These are phyloP conservation scores for Kalanchoe fedtschenkoi DNA, from an alignment of 164 flowering plant genomes.

Conservation along the genomic window DNA sequence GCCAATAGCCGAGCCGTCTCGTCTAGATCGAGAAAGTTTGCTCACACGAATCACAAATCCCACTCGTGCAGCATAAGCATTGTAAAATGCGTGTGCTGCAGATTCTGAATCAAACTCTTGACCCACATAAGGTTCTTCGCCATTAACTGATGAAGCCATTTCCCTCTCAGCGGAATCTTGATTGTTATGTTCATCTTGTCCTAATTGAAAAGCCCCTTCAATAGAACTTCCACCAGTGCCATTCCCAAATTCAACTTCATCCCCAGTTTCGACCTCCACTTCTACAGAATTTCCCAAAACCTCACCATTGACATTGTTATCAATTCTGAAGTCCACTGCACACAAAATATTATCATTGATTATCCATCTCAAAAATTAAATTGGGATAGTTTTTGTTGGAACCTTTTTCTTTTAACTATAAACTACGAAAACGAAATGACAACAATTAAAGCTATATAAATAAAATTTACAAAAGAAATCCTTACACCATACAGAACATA, in stretches of 20 bases:
- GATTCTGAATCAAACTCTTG: conserved; percentile 70
- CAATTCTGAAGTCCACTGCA: conserved; percentile 39
- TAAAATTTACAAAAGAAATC: no score
- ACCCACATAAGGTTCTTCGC: conserved; percentile 53
- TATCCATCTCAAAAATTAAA: neutral
- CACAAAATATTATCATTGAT: conserved; percentile 3
- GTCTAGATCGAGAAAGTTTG: conserved; percentile 71
- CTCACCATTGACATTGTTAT: conserved; percentile 23
- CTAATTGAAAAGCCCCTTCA: conserved; percentile 18
- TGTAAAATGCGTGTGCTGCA: conserved; percentile 64
- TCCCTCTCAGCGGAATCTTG: conserved; percentile 17
- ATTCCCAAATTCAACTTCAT: conserved; percentile 15
- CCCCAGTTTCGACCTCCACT: conserved; percentile 14
- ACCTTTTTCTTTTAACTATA: no score
- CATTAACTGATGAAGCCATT: conserved; percentile 13
- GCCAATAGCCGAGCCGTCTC: conserved; percentile 63
- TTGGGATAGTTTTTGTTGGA: no score
- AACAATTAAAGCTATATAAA: no score
- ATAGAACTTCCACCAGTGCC: conserved; percentile 28
- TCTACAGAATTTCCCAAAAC: conserved; percentile 19
- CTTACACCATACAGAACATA: no score
- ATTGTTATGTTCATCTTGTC: conserved; percentile 20
- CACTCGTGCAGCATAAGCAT: conserved; percentile 52
- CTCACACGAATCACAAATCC: conserved; percentile 64
- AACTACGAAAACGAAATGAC: no score